phyloP scores from a whole-genome alignment of 1,139 yeast genomes.

The Yamadazyma diospyri region DNA sequence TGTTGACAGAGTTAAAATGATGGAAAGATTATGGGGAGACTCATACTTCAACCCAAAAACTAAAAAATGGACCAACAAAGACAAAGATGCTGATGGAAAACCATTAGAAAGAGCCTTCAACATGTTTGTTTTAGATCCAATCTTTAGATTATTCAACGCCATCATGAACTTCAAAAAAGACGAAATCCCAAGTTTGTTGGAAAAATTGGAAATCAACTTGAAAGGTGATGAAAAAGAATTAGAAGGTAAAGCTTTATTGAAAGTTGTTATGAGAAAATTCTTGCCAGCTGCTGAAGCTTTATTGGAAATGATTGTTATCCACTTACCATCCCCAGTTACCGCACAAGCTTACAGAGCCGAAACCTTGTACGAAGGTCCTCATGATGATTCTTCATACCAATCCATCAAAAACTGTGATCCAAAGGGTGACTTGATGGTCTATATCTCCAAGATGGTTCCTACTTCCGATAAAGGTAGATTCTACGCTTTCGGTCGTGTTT shows the following conservation, averaged over 20 bases:
- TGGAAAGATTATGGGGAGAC: conserved; percentile 99
- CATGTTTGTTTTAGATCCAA: conserved; percentile 99
- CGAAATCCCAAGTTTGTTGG: conserved; percentile 84
- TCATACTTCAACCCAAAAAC: conserved; percentile 99
- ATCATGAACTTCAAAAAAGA: conserved; percentile 71
- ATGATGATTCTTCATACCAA: conserved; percentile 85
- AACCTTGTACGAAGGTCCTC: conserved; percentile 98
- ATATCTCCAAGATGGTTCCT: conserved; percentile 99
- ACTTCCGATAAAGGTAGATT: conserved; percentile 99
- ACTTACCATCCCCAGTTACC: conserved; percentile 99
- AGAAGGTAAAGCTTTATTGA: conserved; percentile 97
- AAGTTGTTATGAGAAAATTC: conserved; percentile 99
- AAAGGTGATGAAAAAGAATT: conserved; percentile 95
- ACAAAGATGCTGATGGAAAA: conserved; percentile 94
- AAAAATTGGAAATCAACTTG: conserved; percentile 86
- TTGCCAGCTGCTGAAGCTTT: conserved; percentile 99
- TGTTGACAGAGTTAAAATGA: conserved; percentile 97
- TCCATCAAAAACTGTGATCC: conserved; percentile 99
- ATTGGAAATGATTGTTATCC: conserved; percentile 97
- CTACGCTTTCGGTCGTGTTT: conserved; percentile 99
- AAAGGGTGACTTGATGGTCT: conserved; percentile 95
- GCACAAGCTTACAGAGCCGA: conserved; percentile 99
- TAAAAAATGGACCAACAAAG: conserved; percentile 98
- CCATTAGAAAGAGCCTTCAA: conserved; percentile 98
- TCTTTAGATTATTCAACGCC: conserved; percentile 70